Evolutionary conservation across 768 basidiomycete species (phyloP).

Genomic region (Russula sp.): DNA sequence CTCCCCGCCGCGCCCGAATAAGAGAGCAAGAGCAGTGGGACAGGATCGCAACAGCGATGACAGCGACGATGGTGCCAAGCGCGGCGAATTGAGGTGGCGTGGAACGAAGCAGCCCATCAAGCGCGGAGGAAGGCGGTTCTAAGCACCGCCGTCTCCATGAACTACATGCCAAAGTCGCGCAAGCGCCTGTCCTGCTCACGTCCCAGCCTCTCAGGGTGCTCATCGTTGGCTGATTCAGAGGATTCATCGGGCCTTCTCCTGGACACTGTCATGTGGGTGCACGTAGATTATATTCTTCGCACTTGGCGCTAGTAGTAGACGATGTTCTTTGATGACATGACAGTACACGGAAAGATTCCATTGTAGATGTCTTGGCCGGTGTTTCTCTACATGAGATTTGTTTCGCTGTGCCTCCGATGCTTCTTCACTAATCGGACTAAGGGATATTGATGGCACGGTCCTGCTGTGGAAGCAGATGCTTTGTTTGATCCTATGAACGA

Average conservation of each 20-base stretch:
- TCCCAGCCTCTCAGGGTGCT: not conserved
- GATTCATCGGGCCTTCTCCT: not conserved
- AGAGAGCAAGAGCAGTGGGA: conserved; percentile 35
- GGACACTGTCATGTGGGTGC: not conserved
- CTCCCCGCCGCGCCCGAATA: conserved; percentile 38
- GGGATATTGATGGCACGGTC: conserved; percentile 1
- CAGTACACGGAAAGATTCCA: not conserved
- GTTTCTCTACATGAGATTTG: conserved; percentile 9
- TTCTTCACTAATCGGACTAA: conserved; percentile 11
- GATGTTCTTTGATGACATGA: conserved; percentile 1
- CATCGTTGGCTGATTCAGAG: not conserved
- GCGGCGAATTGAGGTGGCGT: conserved; percentile 35
- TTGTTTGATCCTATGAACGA: conserved; percentile 4
- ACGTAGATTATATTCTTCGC: not conserved
- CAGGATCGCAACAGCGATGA: conserved; percentile 40
- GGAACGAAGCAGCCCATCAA: conserved; percentile 68
- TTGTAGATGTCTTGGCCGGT: conserved; percentile 9
- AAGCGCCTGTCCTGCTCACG: not conserved
- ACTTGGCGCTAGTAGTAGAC: not conserved
- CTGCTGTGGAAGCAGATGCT: conserved; percentile 2
- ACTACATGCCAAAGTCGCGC: not conserved
- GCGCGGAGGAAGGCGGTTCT: conserved; percentile 70
- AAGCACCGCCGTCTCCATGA: conserved; percentile 23
- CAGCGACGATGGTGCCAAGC: conserved; percentile 49
- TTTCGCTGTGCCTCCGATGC: conserved; percentile 8